Evolutionary conservation across 2,329 filamentous ascomycete genomes (phyloP).

Genomic region (Colletotrichum abscissum): DNA sequence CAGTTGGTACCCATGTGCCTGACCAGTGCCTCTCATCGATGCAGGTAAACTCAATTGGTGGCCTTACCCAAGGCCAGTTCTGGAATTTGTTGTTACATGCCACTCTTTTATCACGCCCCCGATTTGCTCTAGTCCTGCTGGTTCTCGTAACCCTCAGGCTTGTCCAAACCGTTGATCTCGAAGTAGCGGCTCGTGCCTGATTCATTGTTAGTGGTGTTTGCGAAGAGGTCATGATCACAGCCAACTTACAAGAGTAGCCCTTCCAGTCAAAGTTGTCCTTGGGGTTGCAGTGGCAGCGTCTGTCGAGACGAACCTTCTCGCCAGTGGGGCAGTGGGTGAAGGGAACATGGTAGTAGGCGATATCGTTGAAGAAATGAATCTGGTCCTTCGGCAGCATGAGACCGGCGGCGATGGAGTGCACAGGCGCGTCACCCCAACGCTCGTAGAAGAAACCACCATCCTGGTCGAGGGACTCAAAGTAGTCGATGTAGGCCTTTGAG

Average conservation of each 20-base stretch:
- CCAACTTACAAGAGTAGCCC: constrained; percentile 88
- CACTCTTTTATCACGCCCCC: constrained; percentile 4
- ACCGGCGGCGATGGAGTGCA: constrained; percentile 95
- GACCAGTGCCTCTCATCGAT: constrained; percentile 22
- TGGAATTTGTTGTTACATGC: constrained; percentile 31
- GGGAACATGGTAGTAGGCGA: constrained; percentile 96
- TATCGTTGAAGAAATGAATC: constrained; percentile 99
- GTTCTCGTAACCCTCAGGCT: constrained; percentile 87
- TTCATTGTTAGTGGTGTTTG: neutral
- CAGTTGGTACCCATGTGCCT: constrained; percentile 26
- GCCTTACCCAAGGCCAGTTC: constrained; percentile 29
- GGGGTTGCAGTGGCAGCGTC: constrained; percentile 95
- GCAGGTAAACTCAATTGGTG: constrained; percentile 23
- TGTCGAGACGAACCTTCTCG: constrained; percentile 83
- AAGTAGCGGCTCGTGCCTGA: constrained; percentile 87
- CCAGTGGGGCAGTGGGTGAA: constrained; percentile 98
- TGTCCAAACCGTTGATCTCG: constrained; percentile 82
- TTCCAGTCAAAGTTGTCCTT: constrained; percentile 99
- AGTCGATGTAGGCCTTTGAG: constrained; percentile 89
- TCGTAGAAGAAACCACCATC: constrained; percentile 99
- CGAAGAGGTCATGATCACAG: neutral
- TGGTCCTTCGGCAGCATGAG: constrained; percentile 92
- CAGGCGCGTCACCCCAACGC: constrained; percentile 96
- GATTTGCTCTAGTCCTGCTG: constrained; percentile 62
- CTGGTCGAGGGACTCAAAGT: constrained; percentile 86